Evolutionary conservation across 768 basidiomycete genomes (phyloP).

Genomic region (Albatrellus ellisii): DNA sequence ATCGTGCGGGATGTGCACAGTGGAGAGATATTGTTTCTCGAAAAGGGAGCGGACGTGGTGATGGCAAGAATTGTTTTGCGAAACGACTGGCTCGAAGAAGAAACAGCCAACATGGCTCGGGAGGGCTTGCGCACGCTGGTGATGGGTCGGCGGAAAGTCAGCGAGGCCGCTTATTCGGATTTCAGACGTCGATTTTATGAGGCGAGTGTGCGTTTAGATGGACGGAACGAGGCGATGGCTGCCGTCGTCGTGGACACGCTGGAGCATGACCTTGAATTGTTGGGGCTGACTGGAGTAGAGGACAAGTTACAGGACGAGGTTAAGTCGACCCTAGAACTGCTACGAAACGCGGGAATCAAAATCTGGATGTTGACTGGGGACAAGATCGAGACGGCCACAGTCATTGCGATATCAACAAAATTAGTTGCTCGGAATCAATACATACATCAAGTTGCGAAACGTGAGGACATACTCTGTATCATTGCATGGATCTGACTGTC

Average conservation of each 20-base stretch:
- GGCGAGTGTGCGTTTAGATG: slow-evolving; percentile 70
- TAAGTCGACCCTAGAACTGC: slow-evolving; percentile 80
- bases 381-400: slow-evolving; percentile 97
- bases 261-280: slow-evolving; percentile 81
- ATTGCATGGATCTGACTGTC: slow-evolving; percentile 5
- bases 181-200: slow-evolving; percentile 64
- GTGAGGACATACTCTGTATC: slow-evolving; percentile 29
- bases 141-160: slow-evolving; percentile 71
- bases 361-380: slow-evolving; percentile 99
- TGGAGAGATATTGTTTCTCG: slow-evolving; percentile 78
- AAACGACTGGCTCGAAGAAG: slow-evolving; percentile 99
- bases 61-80: slow-evolving; percentile 91
- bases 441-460: slow-evolving; percentile 90
- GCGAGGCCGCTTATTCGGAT: slow-evolving; percentile 50
- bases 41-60: slow-evolving; percentile 98
- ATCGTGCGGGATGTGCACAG: slow-evolving; percentile 69
- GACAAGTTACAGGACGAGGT: slow-evolving; percentile 98
- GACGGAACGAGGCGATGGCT: slow-evolving; percentile 71
- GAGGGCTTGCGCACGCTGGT: slow-evolving; percentile 94
- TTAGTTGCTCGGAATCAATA: slow-evolving; percentile 93
- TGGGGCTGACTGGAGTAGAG: slow-evolving; percentile 96
- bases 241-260: slow-evolving; percentile 61
- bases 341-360: slow-evolving; percentile 93
- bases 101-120: slow-evolving; percentile 96
- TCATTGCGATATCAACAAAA: slow-evolving; percentile 96